Evolutionary conservation across 2,329 filamentous ascomycete species (phyloP).

Genomic region (Beauveria sp.): DNA sequence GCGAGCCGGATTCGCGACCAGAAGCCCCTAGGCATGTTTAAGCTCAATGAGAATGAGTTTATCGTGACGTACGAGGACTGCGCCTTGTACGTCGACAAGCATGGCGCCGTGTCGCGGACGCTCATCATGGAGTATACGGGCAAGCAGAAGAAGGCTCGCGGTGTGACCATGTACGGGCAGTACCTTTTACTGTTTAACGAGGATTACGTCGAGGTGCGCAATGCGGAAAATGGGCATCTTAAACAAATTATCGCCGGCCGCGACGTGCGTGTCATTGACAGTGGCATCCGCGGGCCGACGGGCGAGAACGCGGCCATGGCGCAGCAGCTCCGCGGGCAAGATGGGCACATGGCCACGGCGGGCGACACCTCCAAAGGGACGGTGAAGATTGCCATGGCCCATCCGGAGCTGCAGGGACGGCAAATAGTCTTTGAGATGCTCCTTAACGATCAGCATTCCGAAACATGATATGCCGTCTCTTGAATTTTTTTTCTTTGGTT

Average conservation of each 20-base stretch:
- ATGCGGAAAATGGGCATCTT: constrained; percentile 88
- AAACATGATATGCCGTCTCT: constrained; percentile 27
- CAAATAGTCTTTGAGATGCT: constrained; percentile 90
- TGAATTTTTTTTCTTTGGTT: background rate
- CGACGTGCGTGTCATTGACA: constrained; percentile 85
- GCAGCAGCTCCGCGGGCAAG: constrained; percentile 27
- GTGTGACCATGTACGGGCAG: constrained; percentile 81
- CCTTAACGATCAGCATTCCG: constrained; percentile 75
- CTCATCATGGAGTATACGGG: constrained; percentile 99
- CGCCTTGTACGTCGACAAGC: constrained; percentile 96
- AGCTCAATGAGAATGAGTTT: constrained; percentile 86
- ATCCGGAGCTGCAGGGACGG: constrained; percentile 75
- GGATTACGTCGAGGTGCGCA: constrained; percentile 94
- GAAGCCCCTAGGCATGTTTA: constrained; percentile 90
- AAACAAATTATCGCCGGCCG: constrained; percentile 90
- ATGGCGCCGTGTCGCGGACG: constrained; percentile 86
- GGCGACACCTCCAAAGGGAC: constrained; percentile 56
- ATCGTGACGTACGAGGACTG: constrained; percentile 92
- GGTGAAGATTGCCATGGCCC: constrained; percentile 91
- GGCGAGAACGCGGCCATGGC: constrained; percentile 35
- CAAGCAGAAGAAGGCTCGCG: constrained; percentile 67
- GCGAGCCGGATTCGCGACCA: constrained; percentile 75
- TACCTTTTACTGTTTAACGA: constrained; percentile 91
- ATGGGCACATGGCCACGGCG: constrained; percentile 26
- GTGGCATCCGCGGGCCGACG: constrained; percentile 60